Evolutionary conservation across 768 basidiomycete species (phyloP), one percentile per base, ranked within the genome.

Genomic region (Termitomyces sp.): DNA sequence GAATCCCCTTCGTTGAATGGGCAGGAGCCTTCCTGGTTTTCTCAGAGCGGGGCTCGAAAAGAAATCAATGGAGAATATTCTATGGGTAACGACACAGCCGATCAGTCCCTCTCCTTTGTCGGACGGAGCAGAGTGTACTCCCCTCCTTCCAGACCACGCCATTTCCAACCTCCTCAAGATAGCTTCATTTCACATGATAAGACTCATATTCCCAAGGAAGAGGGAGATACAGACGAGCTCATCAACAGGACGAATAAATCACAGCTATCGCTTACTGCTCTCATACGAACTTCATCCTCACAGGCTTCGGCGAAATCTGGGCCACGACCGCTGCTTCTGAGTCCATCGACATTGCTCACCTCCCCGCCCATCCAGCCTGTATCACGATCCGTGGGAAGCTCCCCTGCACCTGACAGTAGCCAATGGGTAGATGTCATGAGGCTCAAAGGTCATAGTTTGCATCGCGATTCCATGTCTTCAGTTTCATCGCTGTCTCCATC

Each of bases 251-350:
- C 74, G 0, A 74, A 74, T 34, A 62, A 70, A 55, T 64, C 79
- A 8, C 76, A 78, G 43, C 73, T 73, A 42, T 80, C 84, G 0
- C 67, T 85, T 32, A 68, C 77, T 9, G 70, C 79, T 24, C 69
- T 84, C 49, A 73, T 76, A 3, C 65, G 69, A 34, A 62, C 69
- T 5, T 74, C 70, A 30, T 62, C 74, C 14, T 70, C 78, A 24
- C 68, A 74, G 5, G 57, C 71, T 26, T 61, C 68, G 3, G 61
- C 79, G 2, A 88, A 82, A 73, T 71, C 75, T 48, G 87, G 75
- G 1, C 90, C 91, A 0, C 78, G 80, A 8, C 90, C 91, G 0
- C 74, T 93, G 36, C 72, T 91, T 46, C 76, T 93, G 39, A 84
- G 71, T 65, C 82, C 88, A 1, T 48, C 47, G 5, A 74, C 76